phyloP scores from a whole-genome alignment of 768 basidiomycete genomes.

The Roridomyces roridus region DNA sequence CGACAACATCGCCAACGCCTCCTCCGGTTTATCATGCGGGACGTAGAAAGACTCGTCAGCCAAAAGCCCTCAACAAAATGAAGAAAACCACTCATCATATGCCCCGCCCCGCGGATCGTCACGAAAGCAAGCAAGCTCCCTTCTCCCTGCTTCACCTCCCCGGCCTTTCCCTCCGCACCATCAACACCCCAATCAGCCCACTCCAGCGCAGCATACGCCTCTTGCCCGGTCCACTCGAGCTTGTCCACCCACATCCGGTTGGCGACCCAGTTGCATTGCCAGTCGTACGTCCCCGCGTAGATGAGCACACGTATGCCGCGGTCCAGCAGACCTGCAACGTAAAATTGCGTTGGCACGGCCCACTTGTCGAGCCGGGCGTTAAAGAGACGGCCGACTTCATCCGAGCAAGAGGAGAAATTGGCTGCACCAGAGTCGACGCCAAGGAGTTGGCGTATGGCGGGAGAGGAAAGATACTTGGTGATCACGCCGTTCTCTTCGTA shows the following conservation, averaged over 20 bases:
- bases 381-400: conserved; percentile 58
- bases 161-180: conserved; percentile 47
- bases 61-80: conserved; percentile 6
- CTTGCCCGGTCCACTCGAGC: conserved; percentile 73
- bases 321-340: conserved; percentile 74
- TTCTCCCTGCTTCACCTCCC: conserved; percentile 47
- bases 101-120: conserved; percentile 56
- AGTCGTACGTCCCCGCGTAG: conserved; percentile 78
- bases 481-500: conserved; percentile 50
- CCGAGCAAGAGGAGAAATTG: conserved; percentile 66
- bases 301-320: conserved; percentile 77
- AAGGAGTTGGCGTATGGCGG: conserved; percentile 56
- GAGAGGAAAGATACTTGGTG: conserved; percentile 63
- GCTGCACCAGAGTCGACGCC: conserved; percentile 63
- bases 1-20: conserved; percentile 66
- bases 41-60: conserved; percentile 46
- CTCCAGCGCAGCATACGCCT: conserved; percentile 51
- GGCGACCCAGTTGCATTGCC: conserved; percentile 82
- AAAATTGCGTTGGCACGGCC: conserved; percentile 61
- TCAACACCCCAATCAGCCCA: conserved; percentile 67
- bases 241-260: conserved; percentile 80
- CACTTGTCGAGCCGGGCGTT: conserved; percentile 65
- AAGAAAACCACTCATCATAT: conserved; percentile 55
- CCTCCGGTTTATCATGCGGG: conserved; percentile 72
- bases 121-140: conserved; percentile 46